Evolutionary conservation across 2,329 filamentous ascomycete genomes (phyloP).

Genomic region (Metarhizium brunneum): DNA sequence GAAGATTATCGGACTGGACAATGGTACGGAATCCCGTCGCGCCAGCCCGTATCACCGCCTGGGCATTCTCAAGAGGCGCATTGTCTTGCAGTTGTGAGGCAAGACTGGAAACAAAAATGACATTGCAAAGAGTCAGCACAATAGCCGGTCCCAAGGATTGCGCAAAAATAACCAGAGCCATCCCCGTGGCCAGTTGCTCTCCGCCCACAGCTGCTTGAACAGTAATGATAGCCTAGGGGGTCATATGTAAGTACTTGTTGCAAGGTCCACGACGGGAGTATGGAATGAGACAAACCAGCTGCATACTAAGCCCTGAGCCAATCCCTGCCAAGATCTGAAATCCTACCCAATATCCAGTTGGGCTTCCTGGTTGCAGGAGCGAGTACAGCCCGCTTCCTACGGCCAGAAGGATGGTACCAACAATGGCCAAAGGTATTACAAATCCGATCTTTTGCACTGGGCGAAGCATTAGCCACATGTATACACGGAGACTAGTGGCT

Average conservation of each 20-base stretch:
- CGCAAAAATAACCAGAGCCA: slow-evolving; percentile 1
- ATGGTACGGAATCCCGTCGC: background rate
- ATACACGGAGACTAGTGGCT: too few species aligned
- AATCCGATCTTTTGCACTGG: slow-evolving; percentile 9
- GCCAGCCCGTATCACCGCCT: background rate
- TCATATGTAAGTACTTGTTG: too few species aligned
- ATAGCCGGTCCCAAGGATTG: slow-evolving; percentile 9
- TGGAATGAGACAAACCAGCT: background rate
- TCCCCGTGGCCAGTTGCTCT: background rate
- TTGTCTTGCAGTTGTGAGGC: background rate
- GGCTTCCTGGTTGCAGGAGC: slow-evolving; percentile 3
- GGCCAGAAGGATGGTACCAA: slow-evolving; percentile 7
- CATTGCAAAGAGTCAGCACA: slow-evolving; percentile 10
- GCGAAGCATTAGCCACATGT: too few species aligned
- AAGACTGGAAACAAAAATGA: slow-evolving; percentile 10
- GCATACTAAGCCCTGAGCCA: slow-evolving; percentile 6
- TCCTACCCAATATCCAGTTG: slow-evolving; percentile 9
- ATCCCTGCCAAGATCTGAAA: slow-evolving; percentile 11
- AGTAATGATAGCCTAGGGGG: too few species aligned
- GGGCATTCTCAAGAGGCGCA: background rate
- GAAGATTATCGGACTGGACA: background rate
- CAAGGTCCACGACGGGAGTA: background rate
- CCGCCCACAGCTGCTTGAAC: background rate
- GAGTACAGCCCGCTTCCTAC: slow-evolving; percentile 10
- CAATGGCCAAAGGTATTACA: slow-evolving; percentile 10